phyloP scores from a whole-genome alignment of 164 flowering plant species.

The Cinnamomum chago region DNA sequence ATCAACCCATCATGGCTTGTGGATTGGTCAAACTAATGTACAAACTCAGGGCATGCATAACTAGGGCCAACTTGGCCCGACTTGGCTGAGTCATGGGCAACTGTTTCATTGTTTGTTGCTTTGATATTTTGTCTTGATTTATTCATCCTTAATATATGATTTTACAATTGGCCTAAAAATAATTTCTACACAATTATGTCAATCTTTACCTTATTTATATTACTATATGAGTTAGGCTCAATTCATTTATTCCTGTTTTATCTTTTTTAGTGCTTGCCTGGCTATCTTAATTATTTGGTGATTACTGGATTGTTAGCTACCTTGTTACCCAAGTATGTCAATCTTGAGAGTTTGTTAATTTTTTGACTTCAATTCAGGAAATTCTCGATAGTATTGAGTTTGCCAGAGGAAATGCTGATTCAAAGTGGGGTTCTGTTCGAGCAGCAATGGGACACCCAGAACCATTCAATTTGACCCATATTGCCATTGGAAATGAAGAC shows the following conservation, averaged over 20 bases:
- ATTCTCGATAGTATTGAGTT: slow-evolving; percentile 82
- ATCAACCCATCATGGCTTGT: too few relatives aligned
- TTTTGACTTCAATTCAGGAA: slow-evolving; percentile 46
- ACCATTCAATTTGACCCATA: slow-evolving; percentile 78
- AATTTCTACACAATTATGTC: background rate
- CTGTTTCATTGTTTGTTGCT: too few relatives aligned
- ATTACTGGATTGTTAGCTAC: background rate
- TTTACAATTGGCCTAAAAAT: too few relatives aligned
- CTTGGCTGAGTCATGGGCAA: too few relatives aligned
- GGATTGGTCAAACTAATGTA: too few relatives aligned
- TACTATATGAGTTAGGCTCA: background rate
- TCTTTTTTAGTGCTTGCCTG: background rate
- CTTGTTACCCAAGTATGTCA: background rate
- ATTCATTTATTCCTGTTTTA: background rate
- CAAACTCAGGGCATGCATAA: too few relatives aligned
- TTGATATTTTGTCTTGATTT: too few relatives aligned
- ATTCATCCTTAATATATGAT: too few relatives aligned
- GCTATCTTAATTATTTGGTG: background rate
- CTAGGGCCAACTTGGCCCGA: too few relatives aligned
- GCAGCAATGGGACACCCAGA: slow-evolving; percentile 93
- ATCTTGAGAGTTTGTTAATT: background rate
- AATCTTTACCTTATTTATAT: too few relatives aligned
- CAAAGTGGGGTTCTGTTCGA: slow-evolving; percentile 89
- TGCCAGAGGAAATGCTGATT: slow-evolving; percentile 67
- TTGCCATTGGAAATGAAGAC: slow-evolving; percentile 92